Evolutionary conservation across 176 grass and related monocot genomes (phyloP).

Genomic region (Saccharum officinarum): DNA sequence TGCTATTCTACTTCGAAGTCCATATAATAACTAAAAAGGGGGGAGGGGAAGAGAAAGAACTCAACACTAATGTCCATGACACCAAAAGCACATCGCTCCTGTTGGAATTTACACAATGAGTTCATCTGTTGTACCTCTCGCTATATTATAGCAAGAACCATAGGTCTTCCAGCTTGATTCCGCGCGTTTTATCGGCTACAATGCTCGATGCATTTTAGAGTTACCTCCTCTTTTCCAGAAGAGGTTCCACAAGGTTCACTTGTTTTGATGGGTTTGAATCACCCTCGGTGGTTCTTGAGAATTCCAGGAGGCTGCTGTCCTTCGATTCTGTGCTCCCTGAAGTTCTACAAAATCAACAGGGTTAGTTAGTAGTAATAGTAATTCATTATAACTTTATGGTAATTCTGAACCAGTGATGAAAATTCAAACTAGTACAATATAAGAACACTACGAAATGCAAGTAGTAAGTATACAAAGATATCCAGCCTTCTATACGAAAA

Average conservation of each 20-base stretch:
- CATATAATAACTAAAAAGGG: neutral
- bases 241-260: slow-evolving; percentile 74
- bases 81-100: slow-evolving; percentile 2
- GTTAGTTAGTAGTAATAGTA: neutral
- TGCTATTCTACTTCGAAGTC: slow-evolving; percentile 1
- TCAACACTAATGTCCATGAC: neutral
- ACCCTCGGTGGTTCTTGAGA: slow-evolving; percentile 72
- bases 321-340: slow-evolving; percentile 72
- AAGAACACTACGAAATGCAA: neutral
- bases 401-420: neutral
- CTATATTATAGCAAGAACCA: slow-evolving; percentile 21
- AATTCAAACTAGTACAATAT: neutral
- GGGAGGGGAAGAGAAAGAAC: neutral
- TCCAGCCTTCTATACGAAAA: neutral
- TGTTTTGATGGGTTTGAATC: slow-evolving; percentile 63
- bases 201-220: neutral
- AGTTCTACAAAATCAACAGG: neutral
- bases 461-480: neutral
- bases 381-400: slow-evolving; percentile 4
- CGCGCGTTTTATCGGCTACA: neutral
- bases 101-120: slow-evolving; percentile 31
- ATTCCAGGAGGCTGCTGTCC: slow-evolving; percentile 72
- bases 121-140: slow-evolving; percentile 36
- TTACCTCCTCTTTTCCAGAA: slow-evolving; percentile 66
- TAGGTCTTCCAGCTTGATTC: neutral